These are phyloP conservation scores for Musa beccarii DNA, from an alignment of 176 grass and related monocot genomes.

Conservation along the genomic window DNA sequence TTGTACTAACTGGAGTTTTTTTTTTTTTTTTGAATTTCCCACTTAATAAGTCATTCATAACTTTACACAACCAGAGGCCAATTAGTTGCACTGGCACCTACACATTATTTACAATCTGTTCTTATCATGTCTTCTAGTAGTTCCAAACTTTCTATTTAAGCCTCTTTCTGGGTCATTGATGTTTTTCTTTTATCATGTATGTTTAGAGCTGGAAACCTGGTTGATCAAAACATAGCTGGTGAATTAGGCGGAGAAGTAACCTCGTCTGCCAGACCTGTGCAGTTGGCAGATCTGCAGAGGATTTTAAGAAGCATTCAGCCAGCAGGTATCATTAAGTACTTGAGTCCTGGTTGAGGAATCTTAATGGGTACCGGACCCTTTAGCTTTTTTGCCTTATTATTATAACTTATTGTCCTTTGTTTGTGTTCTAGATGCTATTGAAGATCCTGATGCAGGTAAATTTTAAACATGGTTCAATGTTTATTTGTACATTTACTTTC, in stretches of 20 bases:
- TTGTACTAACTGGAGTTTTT: too few relatives aligned
- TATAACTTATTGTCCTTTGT: constrained; percentile 4
- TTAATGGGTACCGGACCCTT: not conserved
- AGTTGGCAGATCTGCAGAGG: constrained; percentile 78
- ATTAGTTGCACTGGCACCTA: too few relatives aligned
- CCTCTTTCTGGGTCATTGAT: not conserved
- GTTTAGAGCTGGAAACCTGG: constrained; percentile 88
- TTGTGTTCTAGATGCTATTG: constrained; percentile 32
- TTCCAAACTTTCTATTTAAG: too few relatives aligned
- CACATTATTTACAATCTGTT: too few relatives aligned
- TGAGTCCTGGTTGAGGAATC: not conserved
- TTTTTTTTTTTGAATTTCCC: too few relatives aligned
- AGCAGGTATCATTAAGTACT: constrained; percentile 42
- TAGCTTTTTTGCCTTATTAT: not conserved
- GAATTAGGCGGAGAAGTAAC: constrained; percentile 92
- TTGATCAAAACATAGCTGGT: constrained; percentile 81
- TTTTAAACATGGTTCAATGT: constrained; percentile 13
- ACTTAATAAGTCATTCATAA: too few relatives aligned
- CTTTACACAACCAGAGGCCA: too few relatives aligned
- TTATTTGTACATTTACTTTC: constrained; percentile 7
- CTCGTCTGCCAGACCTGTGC: constrained; percentile 75
- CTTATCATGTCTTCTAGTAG: too few relatives aligned
- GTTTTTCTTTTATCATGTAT: constrained; percentile 3
- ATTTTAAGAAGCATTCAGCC: constrained; percentile 91
- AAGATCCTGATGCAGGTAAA: constrained; percentile 91